Percentiles rank a stretch among this genome's conserved stretches.
These are phyloP conservation scores for Brassica juncea DNA, from an alignment of 345 rosid species.

Conservation along the genomic window DNA sequence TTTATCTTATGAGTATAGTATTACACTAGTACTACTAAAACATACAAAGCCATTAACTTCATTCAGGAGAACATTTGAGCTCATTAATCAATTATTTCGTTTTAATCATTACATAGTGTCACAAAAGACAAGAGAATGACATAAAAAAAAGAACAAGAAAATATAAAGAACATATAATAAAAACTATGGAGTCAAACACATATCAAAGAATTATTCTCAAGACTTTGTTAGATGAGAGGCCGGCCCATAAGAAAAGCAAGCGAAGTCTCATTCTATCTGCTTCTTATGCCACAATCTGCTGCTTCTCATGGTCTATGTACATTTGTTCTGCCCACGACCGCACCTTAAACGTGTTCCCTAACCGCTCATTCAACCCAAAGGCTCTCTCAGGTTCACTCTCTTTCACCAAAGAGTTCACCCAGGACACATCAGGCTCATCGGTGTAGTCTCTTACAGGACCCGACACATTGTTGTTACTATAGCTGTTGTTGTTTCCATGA, in stretches of 20 bases:
- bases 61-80: conserved; percentile 6
- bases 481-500: conserved; percentile 44
- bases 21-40: too few relatives aligned
- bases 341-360: conserved; percentile 44
- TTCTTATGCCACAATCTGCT: conserved; percentile 74
- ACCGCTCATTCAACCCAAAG: conserved; percentile 43
- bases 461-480: conserved; percentile 1
- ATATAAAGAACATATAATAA: conserved; percentile 4
- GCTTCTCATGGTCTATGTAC: conserved; percentile 76
- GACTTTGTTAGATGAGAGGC: conserved; percentile 28
- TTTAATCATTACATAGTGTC: conserved; percentile 41
- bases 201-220: conserved; percentile 36
- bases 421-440: conserved; percentile 85
- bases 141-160: neutral
- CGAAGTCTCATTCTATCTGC: neutral
- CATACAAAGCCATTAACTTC: neutral
- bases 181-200: conserved; percentile 39
- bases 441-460: conserved; percentile 38
- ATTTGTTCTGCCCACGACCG: conserved; percentile 82
- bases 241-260: neutral
- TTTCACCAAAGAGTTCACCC: conserved; percentile 87
- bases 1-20: too few relatives aligned
- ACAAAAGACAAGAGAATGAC: conserved; percentile 41
- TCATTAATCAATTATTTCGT: conserved; percentile 32
- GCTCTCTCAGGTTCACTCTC: conserved; percentile 54